Percentiles rank a stretch among this genome's conserved stretches.
Conservation (phyloP, 2,329 filamentous ascomycete species). For the Alternaria consortialis region DNA sequence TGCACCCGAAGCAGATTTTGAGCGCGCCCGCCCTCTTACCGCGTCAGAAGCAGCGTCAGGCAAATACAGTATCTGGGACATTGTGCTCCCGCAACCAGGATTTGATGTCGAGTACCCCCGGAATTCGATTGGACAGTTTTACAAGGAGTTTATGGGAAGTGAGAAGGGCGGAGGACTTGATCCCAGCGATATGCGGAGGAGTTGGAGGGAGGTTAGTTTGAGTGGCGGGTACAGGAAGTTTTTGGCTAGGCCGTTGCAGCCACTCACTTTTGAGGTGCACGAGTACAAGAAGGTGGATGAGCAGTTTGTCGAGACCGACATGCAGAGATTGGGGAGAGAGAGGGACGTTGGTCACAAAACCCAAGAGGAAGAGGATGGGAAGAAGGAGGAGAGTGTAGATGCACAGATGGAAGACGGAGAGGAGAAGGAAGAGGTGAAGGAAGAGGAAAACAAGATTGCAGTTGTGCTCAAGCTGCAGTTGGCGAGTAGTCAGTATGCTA, state of each 20-base stretch:
- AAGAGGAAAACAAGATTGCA: slow-evolving; percentile 64
- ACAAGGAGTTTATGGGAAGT: slow-evolving; percentile 84
- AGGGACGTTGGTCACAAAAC: slow-evolving; percentile 55
- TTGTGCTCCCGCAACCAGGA: slow-evolving; percentile 92
- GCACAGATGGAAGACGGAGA: slow-evolving; percentile 33
- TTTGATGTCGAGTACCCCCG: slow-evolving; percentile 87
- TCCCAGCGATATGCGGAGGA: slow-evolving; percentile 85
- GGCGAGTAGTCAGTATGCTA: slow-evolving; percentile 82
- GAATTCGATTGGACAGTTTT: slow-evolving; percentile 85
- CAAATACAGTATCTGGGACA: slow-evolving; percentile 81
- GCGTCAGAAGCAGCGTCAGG: slow-evolving; percentile 81
- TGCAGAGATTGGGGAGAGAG: slow-evolving; percentile 69
- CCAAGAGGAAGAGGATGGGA: slow-evolving; percentile 29
- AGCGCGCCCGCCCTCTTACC: slow-evolving; percentile 76
- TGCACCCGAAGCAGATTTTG: slow-evolving; percentile 65
- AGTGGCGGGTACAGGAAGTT: slow-evolving; percentile 89
- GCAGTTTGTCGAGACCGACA: slow-evolving; percentile 88
- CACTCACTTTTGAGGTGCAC: slow-evolving; percentile 73
- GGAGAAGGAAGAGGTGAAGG: slow-evolving; percentile 22
- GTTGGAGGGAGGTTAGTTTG: slow-evolving; percentile 86
- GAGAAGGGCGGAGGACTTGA: slow-evolving; percentile 80
- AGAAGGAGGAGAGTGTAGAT: slow-evolving; percentile 18
- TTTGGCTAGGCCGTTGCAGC: slow-evolving; percentile 72
- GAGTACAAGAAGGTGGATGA: slow-evolving; percentile 75
- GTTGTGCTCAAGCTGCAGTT: slow-evolving; percentile 78